Evolutionary conservation across 2,329 filamentous ascomycete species (phyloP).

Genomic region (Cercospora beticola): DNA sequence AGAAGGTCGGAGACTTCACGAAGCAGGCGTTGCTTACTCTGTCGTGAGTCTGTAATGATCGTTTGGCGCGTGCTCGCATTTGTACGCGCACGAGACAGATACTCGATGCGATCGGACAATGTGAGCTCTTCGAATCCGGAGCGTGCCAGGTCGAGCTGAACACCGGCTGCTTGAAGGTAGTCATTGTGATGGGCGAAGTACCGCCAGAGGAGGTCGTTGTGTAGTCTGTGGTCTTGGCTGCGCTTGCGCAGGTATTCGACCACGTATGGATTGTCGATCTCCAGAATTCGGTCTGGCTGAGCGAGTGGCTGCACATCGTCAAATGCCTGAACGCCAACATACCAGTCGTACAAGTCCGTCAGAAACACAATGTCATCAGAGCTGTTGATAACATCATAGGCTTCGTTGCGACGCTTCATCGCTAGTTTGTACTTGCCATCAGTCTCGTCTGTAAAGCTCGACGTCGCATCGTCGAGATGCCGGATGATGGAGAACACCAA

Average conservation of each 20-base stretch:
- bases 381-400: conserved; percentile 83
- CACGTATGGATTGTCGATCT: conserved; percentile 81
- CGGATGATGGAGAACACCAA: conserved; percentile 81
- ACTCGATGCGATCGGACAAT: conserved; percentile 83
- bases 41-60: conserved; percentile 60
- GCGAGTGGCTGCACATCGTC: conserved; percentile 62
- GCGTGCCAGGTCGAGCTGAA: conserved; percentile 79
- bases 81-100: conserved; percentile 85
- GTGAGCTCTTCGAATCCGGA: conserved; percentile 70
- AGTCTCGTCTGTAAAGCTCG: conserved; percentile 66
- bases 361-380: conserved; percentile 94
- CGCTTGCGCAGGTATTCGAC: conserved; percentile 80
- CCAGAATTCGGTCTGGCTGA: conserved; percentile 80
- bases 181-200: conserved; percentile 84
- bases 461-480: conserved; percentile 71
- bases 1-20: conserved; percentile 83
- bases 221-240: conserved; percentile 67
- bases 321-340: conserved; percentile 43
- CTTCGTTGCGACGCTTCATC: conserved; percentile 78
- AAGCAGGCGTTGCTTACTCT: conserved; percentile 76
- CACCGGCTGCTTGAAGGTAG: conserved; percentile 83
- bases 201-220: conserved; percentile 88
- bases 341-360: conserved; percentile 97
- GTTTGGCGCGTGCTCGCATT: conserved; percentile 83
- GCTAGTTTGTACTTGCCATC: conserved; percentile 77